Base-by-base conservation (phyloP, 2,329 filamentous ascomycete species). In the Penicillium sp. region DNA sequence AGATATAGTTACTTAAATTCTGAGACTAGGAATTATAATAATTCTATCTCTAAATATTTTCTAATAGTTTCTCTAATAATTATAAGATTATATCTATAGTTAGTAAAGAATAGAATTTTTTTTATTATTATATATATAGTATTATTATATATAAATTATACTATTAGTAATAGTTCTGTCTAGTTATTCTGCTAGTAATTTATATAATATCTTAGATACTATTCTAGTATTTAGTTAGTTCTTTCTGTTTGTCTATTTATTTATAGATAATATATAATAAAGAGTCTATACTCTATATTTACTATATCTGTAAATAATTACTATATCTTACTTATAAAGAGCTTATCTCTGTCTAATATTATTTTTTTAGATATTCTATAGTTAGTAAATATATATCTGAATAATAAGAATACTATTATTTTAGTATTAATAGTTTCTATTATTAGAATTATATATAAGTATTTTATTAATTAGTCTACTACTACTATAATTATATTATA, bases 61-160 rank as follows among this genome's bases (percentile, higher is more conserved):
- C 29, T 33, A 33, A 33, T 33, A 33, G 29, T 10, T 33, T 33
- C 29, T 33, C 29, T 14, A 14, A 33, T 33, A 33, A 33, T 33
- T 33, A 10, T 7, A 10, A 10, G 19, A 18, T 48, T 24, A 26
- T 43, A 43, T 10, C 21, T 43, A 43, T 43, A 43, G 19, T 43
- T 43, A 5, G 14, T 26, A 16, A 24, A 43, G 40, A 46, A 34
- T 46, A 33, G 19, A 16, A 11, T 28, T 19, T 31, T 16, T 46
- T 31, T 29, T 33, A 11, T 46, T 13, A 19, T 46, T 31, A 19
- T 33, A 33, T 46, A 46, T 46, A 46, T 46, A n/a, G 28, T 16
- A 16, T 46, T 46, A 33, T 46, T 46, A 46, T 31, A 46, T 33
- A 21, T 33, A 33, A 46, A 46, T 46, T 46, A 46, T 34, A 34